A percentile compares a stretch with the other conserved stretches of the same genome.
phyloP scores from a whole-genome alignment of 768 basidiomycete genomes.

The Tricholoma hemisulphureum region DNA sequence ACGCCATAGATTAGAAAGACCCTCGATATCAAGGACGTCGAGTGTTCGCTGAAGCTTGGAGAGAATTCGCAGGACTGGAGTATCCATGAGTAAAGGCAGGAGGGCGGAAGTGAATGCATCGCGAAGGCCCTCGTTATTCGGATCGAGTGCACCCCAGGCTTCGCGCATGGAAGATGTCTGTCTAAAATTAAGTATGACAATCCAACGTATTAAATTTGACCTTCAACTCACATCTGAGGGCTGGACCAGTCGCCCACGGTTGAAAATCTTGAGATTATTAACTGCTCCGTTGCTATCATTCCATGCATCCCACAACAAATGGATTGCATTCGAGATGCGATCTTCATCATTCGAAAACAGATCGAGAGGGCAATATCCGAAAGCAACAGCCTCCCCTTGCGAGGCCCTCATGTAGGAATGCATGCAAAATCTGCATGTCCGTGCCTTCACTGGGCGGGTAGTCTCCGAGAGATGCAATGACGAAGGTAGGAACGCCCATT shows the following conservation, averaged over 20 bases:
- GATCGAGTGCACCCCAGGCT: constrained; percentile 11
- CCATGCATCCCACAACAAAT: constrained; percentile 75
- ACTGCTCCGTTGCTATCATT: constrained; percentile 53
- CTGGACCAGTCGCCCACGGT: constrained; percentile 55
- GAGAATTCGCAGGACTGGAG: constrained; percentile 53
- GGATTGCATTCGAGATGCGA: constrained; percentile 67
- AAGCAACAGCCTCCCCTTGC: constrained; percentile 36
- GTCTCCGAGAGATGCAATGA: constrained; percentile 55
- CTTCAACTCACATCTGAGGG: constrained; percentile 55
- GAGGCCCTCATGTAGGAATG: constrained; percentile 58
- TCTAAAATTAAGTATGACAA: constrained; percentile 2
- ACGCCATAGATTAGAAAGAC: constrained; percentile 53
- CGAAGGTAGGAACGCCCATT: constrained; percentile 92
- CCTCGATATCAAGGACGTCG: constrained; percentile 85
- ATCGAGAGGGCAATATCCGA: constrained; percentile 85
- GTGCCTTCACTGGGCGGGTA: constrained; percentile 59
- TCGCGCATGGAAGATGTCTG: constrained; percentile 32
- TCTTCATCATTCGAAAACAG: constrained; percentile 69
- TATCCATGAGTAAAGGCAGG: constrained; percentile 45
- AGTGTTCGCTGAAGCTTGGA: constrained; percentile 68
- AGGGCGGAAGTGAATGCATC: constrained; percentile 52
- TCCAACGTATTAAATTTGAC: not conserved
- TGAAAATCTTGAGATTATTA: constrained; percentile 86
- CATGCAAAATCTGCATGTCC: constrained; percentile 90
- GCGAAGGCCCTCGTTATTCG: constrained; percentile 33